These are phyloP conservation scores for Fomitiporia mediterranea DNA, from an alignment of 1,284 basidiomycete species.

Conservation along the genomic window DNA sequence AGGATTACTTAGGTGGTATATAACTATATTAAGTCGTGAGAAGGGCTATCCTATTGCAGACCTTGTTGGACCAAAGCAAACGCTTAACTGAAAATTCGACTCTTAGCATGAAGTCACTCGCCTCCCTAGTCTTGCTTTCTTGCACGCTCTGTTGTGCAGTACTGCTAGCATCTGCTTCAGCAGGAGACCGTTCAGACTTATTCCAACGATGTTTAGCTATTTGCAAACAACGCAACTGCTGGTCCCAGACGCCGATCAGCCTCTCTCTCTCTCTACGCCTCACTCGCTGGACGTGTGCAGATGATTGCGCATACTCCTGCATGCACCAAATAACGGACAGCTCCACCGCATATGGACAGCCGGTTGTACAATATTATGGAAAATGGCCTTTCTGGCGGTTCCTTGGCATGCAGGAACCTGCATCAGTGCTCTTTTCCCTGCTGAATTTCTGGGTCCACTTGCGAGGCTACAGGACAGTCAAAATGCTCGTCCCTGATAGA, in stretches of 20 bases:
- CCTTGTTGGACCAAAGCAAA: too few species aligned
- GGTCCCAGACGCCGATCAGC: constrained; percentile 26
- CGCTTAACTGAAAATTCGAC: too few species aligned
- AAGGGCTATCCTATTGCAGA: too few species aligned
- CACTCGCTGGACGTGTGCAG: constrained; percentile 74
- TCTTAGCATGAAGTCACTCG: background rate
- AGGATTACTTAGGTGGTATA: too few species aligned
- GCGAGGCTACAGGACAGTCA: constrained; percentile 49
- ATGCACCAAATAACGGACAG: constrained; percentile 78
- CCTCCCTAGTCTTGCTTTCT: background rate
- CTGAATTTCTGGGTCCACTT: constrained; percentile 77
- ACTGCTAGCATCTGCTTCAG: constrained; percentile 34
- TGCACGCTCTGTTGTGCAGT: constrained; percentile 1
- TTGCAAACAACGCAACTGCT: constrained; percentile 32
- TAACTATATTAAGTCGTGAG: too few species aligned
- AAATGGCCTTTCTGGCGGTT: constrained; percentile 96
- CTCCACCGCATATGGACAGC: constrained; percentile 35
- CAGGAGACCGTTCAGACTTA: constrained; percentile 53
- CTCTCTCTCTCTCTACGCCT: constrained; percentile 47
- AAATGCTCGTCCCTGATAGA: constrained; percentile 41
- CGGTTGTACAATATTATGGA: constrained; percentile 81
- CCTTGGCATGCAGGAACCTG: constrained; percentile 88
- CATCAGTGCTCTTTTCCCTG: constrained; percentile 86
- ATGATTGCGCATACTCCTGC: constrained; percentile 88
- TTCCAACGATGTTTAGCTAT: constrained; percentile 48